Conservation (phyloP, 2,329 filamentous ascomycete species). For the Colletotrichum siamense region DNA sequence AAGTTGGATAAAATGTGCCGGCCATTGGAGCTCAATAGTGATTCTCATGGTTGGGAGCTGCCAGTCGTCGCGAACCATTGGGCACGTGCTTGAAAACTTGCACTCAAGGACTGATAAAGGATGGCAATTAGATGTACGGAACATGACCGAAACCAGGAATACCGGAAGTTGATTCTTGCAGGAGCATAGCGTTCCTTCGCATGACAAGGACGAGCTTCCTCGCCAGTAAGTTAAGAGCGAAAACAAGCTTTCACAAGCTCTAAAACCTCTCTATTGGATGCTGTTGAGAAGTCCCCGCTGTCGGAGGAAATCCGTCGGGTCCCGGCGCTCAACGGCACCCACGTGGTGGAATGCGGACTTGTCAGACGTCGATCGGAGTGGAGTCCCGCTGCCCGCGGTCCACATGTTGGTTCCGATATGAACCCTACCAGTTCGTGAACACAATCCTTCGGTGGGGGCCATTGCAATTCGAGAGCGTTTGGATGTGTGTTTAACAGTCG, state of each 20-base stretch:
- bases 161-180: background rate
- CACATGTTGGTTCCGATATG: background rate
- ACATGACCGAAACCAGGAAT: background rate
- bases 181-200: background rate
- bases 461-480: background rate
- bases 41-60: fast-evolving
- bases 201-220: background rate
- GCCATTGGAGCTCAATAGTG: background rate
- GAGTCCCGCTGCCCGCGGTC: background rate
- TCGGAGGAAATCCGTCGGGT: background rate
- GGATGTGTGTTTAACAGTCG: background rate
- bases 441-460: background rate
- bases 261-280: background rate
- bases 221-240: background rate
- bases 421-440: background rate
- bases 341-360: slow-evolving; percentile 5
- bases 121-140: background rate
- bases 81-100: background rate
- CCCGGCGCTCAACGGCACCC: background rate
- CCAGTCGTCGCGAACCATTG: background rate
- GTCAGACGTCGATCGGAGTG: slow-evolving; percentile 10
- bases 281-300: background rate
- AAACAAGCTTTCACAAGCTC: background rate
- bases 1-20: background rate
- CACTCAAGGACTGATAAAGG: background rate